Evolutionary conservation across 305 asterid genomes (phyloP), one percentile per base, ranked within the genome.

Genomic region (Plantago lanceolata): DNA sequence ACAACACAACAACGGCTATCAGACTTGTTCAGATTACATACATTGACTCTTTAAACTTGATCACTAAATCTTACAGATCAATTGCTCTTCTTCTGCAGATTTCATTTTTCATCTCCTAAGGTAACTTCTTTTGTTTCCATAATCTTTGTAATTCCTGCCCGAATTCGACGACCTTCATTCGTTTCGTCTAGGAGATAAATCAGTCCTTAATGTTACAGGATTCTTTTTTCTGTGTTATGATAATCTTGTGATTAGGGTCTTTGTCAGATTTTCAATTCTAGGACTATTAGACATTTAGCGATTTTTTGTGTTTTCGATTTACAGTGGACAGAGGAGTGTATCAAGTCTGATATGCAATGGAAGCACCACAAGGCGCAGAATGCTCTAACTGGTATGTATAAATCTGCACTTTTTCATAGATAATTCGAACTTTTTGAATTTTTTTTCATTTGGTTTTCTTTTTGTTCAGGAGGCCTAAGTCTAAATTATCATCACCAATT

Each of bases 381-480:
- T 65, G 54, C 66, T 47, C 81, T 24, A 37, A 71, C 60, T 75
- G 86, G 95, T 84, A 76, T n/a, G n/a, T 48, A 43, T 21, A 49
- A 19, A 18, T 12, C 15, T 8, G 20, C 28, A 1, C 6, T 16
- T 57, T 28, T 40, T 14, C 6, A 35, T 31, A 19, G 17, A 14
- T 16, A 18, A 40, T 7, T 24, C 13, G 19, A 49, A 19, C 8
- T 69, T n/a, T 48, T 20, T n/a, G 15, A 14, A 24, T 5, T 35
- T 19, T 13, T n/a, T 43, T 24, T 24, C 4, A 14, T 19, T 35
- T 13, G 4, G 4, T 20, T 7, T 11, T 60, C n/a, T 19, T 40
- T 3, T 26, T 58, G 4, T 57, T 65, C 80, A 86, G 98, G 94
- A 82, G 75, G 53, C 65, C 73, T 44, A 77, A 59, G 75, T 59